Evolutionary conservation across 1,139 yeast species (phyloP).

Genomic region (Wickerhamomyces sp.): DNA sequence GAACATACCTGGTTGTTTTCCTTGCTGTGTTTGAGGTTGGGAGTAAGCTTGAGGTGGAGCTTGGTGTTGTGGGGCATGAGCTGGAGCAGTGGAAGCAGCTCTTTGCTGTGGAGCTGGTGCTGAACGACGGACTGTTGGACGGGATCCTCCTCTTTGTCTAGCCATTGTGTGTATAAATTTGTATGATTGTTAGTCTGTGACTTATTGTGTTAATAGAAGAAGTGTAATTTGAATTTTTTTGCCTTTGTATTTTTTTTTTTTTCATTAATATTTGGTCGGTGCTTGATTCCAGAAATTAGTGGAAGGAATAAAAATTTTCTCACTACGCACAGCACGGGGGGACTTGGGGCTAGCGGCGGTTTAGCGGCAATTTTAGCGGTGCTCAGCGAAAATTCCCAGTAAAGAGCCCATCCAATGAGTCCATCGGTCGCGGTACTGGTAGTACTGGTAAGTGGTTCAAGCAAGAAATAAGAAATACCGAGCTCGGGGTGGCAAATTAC

Average conservation of each 20-base stretch:
- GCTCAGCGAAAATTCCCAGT: too few relatives aligned
- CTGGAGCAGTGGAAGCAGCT: constrained; percentile 65
- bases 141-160: constrained; percentile 48
- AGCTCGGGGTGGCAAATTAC: background rate
- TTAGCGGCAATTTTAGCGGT: too few relatives aligned
- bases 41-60: constrained; percentile 24
- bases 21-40: constrained; percentile 40
- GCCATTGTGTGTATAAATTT: constrained; percentile 36
- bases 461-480: background rate
- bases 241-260: too few relatives aligned
- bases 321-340: too few relatives aligned
- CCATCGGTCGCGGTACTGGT: too few relatives aligned
- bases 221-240: background rate
- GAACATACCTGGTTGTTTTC: constrained; percentile 82
- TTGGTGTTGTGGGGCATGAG: constrained; percentile 26
- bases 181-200: background rate
- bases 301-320: too few relatives aligned
- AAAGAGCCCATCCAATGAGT: too few relatives aligned
- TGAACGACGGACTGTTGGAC: constrained; percentile 33
- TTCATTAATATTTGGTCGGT: too few relatives aligned
- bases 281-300: too few relatives aligned
- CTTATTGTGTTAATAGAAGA: background rate
- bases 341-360: too few relatives aligned
- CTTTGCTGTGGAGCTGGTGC: constrained; percentile 57
- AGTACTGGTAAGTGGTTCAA: background rate